Conservation (phyloP, 331 rosid genomes). For the Ulmus americana region DNA sequence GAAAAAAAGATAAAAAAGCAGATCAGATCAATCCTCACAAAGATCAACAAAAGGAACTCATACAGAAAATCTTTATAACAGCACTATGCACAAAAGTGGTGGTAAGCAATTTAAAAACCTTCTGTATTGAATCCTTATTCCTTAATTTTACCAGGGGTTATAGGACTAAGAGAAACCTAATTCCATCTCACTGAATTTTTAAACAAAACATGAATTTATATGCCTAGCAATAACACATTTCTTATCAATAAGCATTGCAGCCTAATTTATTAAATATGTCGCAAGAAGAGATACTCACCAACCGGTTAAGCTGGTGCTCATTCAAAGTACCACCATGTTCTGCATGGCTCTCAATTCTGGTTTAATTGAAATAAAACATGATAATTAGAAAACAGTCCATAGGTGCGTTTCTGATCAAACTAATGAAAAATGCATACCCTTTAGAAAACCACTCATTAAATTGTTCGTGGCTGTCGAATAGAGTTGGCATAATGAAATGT, state of each 20-base stretch:
- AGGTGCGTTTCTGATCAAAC: conserved; percentile 5
- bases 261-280: neutral
- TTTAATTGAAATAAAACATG: conserved; percentile 8
- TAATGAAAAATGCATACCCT: conserved; percentile 54
- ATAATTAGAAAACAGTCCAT: neutral
- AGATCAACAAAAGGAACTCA: neutral
- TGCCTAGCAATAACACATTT: neutral
- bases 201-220: neutral
- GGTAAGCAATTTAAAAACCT: too few relatives aligned
- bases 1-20: conserved; percentile 16
- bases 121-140: too few relatives aligned
- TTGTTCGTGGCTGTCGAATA: conserved; percentile 97
- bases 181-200: neutral
- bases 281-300: conserved; percentile 52
- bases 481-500: conserved; percentile 96
- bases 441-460: conserved; percentile 99
- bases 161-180: neutral
- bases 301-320: conserved; percentile 93
- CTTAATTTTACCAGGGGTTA: neutral
- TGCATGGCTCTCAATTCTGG: conserved; percentile 94
- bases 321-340: conserved; percentile 98
- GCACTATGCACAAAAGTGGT: neutral
- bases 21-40: conserved; percentile 5
- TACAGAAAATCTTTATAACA: neutral
- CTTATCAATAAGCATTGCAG: neutral